Evolutionary conservation across 2,329 filamentous ascomycete genomes (phyloP).

Genomic region (Colletotrichum aenigma): DNA sequence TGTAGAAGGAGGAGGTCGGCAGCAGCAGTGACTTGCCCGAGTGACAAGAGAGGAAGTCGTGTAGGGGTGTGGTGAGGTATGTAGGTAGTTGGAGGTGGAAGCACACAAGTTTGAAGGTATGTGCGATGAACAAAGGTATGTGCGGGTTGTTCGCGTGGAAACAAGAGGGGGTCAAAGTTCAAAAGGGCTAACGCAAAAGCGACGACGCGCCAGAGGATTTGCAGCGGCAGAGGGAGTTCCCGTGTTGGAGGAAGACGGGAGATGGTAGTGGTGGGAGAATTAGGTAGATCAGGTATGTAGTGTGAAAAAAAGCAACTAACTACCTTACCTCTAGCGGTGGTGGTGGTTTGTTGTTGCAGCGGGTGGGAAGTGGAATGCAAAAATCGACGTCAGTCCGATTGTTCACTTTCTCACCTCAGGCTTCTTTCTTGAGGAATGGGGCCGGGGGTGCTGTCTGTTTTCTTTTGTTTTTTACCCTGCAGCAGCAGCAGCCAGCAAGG

Average conservation of each 20-base stretch:
- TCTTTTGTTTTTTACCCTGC: not conserved
- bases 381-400: not conserved
- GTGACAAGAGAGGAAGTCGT: not conserved
- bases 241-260: not conserved
- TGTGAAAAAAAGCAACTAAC: not conserved
- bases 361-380: not conserved
- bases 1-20: not conserved
- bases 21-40: not conserved
- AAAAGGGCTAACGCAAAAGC: not conserved
- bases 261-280: not conserved
- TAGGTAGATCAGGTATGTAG: not conserved
- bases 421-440: not conserved
- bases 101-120: not conserved
- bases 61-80: not conserved
- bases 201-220: not conserved
- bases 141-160: conserved; percentile 9
- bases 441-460: not conserved
- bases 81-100: not conserved
- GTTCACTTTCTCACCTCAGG: not conserved
- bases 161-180: conserved; percentile 1
- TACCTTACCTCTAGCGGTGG: not conserved
- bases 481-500: not conserved
- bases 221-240: not conserved
- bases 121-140: not conserved
- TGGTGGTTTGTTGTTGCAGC: not conserved